Evolutionary conservation across 371 early-diverging fungal species (phyloP).

Genomic region (Coemansia sp.): DNA sequence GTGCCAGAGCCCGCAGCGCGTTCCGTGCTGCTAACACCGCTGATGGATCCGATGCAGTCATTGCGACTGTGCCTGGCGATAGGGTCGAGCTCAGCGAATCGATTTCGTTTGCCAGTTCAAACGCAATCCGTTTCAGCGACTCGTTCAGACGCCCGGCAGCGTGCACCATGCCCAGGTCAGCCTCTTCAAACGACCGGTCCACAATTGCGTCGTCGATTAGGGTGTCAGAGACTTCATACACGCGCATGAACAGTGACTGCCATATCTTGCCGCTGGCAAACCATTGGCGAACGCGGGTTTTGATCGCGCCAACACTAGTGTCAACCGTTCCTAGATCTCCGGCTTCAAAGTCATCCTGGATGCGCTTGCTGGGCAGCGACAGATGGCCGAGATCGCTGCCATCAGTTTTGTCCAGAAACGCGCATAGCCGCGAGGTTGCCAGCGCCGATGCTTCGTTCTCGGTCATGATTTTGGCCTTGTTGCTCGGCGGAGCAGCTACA

Average conservation of each 20-base stretch:
- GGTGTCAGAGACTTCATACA: constrained; percentile 27
- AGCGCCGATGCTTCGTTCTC: constrained; percentile 6
- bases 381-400: constrained; percentile 1
- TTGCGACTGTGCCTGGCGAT: background rate
- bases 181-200: constrained; percentile 35
- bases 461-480: background rate
- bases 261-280: constrained; percentile 35
- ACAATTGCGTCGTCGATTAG: constrained; percentile 28
- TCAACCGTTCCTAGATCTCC: constrained; percentile 27
- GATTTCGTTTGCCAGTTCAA: constrained; percentile 12
- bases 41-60: constrained; percentile 4
- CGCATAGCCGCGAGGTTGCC: background rate
- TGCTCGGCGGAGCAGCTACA: background rate
- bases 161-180: constrained; percentile 43
- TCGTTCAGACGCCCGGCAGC: constrained; percentile 42
- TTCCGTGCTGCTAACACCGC: constrained; percentile 7
- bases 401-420: background rate
- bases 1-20: constrained; percentile 22
- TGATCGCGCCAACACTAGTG: constrained; percentile 25
- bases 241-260: constrained; percentile 35
- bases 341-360: constrained; percentile 28
- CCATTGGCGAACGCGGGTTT: constrained; percentile 25
- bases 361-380: constrained; percentile 16
- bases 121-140: constrained; percentile 7
- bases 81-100: background rate